phyloP scores from a whole-genome alignment of 768 basidiomycete genomes.

The Rubroboletus pulcherrimus region DNA sequence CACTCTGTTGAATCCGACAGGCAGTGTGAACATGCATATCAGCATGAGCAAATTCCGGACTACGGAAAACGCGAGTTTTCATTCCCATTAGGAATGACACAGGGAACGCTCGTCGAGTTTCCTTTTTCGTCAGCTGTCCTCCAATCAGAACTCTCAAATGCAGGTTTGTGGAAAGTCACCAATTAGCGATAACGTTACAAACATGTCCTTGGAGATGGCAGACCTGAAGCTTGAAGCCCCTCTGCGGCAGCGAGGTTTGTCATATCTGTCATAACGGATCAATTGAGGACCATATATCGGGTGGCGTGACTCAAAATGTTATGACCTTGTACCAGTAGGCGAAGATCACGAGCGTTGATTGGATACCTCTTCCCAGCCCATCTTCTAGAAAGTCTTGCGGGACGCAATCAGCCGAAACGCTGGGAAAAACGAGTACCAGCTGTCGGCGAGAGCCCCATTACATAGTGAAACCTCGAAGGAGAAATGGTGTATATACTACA shows the following conservation, averaged over 20 bases:
- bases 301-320: slow-evolving; percentile 10
- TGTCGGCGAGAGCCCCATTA: background rate
- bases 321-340: slow-evolving; percentile 9
- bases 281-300: background rate
- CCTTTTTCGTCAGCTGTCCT: background rate
- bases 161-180: background rate
- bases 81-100: background rate
- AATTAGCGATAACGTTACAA: background rate
- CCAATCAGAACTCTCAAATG: background rate
- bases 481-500: background rate
- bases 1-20: background rate
- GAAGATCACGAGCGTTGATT: slow-evolving; percentile 24
- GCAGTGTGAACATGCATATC: background rate
- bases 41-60: background rate
- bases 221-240: background rate
- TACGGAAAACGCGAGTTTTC: background rate
- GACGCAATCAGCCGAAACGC: slow-evolving; percentile 26
- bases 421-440: slow-evolving; percentile 13
- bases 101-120: background rate
- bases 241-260: background rate
- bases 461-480: background rate
- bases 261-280: background rate
- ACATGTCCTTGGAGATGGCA: background rate
- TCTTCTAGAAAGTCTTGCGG: background rate
- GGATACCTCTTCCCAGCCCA: background rate